Evolutionary conservation across 257 asterid genomes (phyloP).

Genomic region (Solanum peruvianum): DNA sequence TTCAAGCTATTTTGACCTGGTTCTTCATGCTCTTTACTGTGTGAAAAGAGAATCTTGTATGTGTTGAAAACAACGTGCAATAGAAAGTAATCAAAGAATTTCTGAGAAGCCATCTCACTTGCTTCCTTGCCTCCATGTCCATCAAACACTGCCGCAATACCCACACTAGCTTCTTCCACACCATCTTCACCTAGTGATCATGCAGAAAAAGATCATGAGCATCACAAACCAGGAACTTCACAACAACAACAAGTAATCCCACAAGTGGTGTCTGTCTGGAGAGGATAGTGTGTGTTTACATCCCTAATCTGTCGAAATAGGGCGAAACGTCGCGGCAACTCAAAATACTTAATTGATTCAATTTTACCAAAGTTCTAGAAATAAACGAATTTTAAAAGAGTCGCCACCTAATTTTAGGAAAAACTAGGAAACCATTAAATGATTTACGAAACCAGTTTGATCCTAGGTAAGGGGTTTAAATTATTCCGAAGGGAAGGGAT

Average conservation of each 20-base stretch:
- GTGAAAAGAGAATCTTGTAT: slow-evolving; percentile 19
- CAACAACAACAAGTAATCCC: background rate
- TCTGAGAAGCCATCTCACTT: slow-evolving; percentile 60
- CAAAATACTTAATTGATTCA: too few relatives aligned
- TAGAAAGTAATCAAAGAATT: slow-evolving; percentile 33
- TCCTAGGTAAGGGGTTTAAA: too few relatives aligned
- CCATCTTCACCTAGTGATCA: slow-evolving; percentile 25
- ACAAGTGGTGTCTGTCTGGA: background rate
- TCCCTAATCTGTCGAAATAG: too few relatives aligned
- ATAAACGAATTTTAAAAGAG: too few relatives aligned
- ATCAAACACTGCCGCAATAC: slow-evolving; percentile 68
- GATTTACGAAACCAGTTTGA: too few relatives aligned
- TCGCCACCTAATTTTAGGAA: too few relatives aligned
- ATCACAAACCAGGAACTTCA: background rate
- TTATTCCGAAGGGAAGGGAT: too few relatives aligned
- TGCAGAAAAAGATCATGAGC: background rate
- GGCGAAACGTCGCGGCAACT: too few relatives aligned
- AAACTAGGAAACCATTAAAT: too few relatives aligned
- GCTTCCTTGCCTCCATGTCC: slow-evolving; percentile 83
- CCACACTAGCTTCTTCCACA: slow-evolving; percentile 19
- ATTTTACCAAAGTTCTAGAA: too few relatives aligned
- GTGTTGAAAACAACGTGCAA: slow-evolving; percentile 31
- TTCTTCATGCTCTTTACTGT: slow-evolving; percentile 8
- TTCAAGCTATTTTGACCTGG: background rate
- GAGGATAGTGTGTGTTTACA: background rate